These are phyloP conservation scores for Pseudoperonospora humuli DNA, from an alignment of 352 stramenopile genomes.

Conservation along the genomic window DNA sequence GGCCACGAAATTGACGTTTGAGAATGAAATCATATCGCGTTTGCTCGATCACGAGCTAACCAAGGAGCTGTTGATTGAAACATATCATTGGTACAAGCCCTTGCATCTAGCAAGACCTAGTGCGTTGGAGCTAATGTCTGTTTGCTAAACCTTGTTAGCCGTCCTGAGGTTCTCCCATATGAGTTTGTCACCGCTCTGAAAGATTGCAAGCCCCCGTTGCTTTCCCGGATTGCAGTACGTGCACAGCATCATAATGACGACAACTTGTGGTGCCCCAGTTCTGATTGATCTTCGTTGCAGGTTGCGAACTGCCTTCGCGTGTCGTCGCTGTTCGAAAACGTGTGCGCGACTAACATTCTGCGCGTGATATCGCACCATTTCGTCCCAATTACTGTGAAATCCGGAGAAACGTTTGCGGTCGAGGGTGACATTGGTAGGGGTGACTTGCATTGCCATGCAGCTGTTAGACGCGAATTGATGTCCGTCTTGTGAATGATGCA, in stretches of 20 bases:
- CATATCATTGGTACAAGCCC: slow-evolving; percentile 40
- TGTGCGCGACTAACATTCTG: slow-evolving; percentile 73
- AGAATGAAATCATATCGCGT: slow-evolving; percentile 45
- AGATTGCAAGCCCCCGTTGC: slow-evolving; percentile 37
- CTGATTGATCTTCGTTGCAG: slow-evolving; percentile 18
- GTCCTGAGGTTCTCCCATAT: slow-evolving; percentile 48
- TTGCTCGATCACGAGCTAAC: slow-evolving; percentile 57
- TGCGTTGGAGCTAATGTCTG: slow-evolving; percentile 1
- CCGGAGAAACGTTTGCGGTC: slow-evolving; percentile 50
- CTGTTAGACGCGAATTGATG: not conserved
- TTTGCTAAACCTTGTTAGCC: slow-evolving; percentile 21
- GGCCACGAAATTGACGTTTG: slow-evolving; percentile 31
- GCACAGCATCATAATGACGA: not conserved
- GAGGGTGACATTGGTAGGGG: slow-evolving; percentile 53
- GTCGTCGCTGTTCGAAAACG: slow-evolving; percentile 73
- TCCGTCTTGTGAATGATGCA: slow-evolving; percentile 13
- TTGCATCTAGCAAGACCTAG: not conserved
- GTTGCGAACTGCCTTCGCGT: slow-evolving; percentile 74
- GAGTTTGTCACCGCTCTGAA: slow-evolving; percentile 33
- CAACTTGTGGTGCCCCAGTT: not conserved
- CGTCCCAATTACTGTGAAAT: slow-evolving; percentile 38
- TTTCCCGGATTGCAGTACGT: slow-evolving; percentile 67
- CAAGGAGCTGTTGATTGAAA: slow-evolving; percentile 68
- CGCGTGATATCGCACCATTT: slow-evolving; percentile 75
- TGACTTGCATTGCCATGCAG: not conserved